Conservation (phyloP, 768 basidiomycete species). For the Hortiboletus campestris region DNA sequence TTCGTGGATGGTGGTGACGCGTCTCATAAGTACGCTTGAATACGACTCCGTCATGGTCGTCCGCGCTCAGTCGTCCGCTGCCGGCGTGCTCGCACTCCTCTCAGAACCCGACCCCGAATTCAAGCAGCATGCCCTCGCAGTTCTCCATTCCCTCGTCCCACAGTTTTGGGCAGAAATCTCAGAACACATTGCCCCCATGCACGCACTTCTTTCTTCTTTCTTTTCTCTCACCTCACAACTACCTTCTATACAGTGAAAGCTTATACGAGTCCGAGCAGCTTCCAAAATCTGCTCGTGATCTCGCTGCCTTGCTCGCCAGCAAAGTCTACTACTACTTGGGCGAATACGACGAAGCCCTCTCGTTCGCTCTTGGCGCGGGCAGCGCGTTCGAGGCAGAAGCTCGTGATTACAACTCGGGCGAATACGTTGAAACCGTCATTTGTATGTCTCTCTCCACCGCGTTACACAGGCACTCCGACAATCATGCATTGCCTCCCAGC, state of each 20-base stretch:
- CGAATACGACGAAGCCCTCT: constrained; percentile 92
- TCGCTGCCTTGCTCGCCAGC: constrained; percentile 91
- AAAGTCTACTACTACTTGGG: constrained; percentile 98
- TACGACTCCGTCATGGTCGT: constrained; percentile 52
- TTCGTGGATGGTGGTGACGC: constrained; percentile 43
- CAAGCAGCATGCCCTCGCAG: constrained; percentile 87
- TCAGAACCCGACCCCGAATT: constrained; percentile 85
- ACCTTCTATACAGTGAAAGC: constrained; percentile 60
- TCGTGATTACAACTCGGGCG: constrained; percentile 61
- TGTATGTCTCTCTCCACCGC: constrained; percentile 56
- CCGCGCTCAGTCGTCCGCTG: constrained; percentile 76
- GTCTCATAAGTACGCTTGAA: constrained; percentile 16
- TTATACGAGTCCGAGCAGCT: constrained; percentile 84
- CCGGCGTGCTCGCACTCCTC: constrained; percentile 88
- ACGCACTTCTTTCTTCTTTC: constrained; percentile 33
- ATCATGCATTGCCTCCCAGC: constrained; percentile 45
- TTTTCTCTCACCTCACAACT: constrained; percentile 9
- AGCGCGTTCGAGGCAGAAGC: constrained; percentile 78
- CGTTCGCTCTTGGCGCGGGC: constrained; percentile 91
- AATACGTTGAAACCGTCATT: constrained; percentile 93
- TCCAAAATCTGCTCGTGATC: constrained; percentile 67
- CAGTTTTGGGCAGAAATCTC: constrained; percentile 99
- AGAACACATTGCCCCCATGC: constrained; percentile 90
- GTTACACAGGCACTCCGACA: neutral
- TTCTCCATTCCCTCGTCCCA: constrained; percentile 79